Evolutionary conservation across 768 basidiomycete species (phyloP).

Genomic region (Lepiota venenata): DNA sequence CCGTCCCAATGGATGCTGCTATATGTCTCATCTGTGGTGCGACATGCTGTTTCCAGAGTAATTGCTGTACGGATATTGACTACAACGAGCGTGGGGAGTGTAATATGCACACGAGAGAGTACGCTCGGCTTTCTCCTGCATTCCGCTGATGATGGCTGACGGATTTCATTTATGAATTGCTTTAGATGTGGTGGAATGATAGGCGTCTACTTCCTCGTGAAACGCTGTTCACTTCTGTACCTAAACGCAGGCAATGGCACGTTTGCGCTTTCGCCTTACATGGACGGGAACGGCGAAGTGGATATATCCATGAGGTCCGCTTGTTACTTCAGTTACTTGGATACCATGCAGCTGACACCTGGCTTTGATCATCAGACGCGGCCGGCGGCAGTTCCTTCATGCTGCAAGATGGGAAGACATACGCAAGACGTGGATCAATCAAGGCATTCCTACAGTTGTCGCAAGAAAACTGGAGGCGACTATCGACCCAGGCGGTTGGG

Average conservation of each 20-base stretch:
- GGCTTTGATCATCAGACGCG: constrained; percentile 50
- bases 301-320: constrained; percentile 87
- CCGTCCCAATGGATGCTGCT: constrained; percentile 80
- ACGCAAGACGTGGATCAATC: constrained; percentile 85
- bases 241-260: constrained; percentile 88
- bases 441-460: constrained; percentile 86
- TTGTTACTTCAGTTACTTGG: background rate
- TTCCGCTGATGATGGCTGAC: background rate
- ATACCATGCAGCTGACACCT: background rate
- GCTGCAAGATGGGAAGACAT: constrained; percentile 87
- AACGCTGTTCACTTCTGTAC: constrained; percentile 87
- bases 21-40: constrained; percentile 90
- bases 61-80: constrained; percentile 79
- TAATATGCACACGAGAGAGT: constrained; percentile 95
- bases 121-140: constrained; percentile 31
- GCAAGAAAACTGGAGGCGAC: constrained; percentile 86
- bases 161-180: background rate
- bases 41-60: constrained; percentile 85
- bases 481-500: constrained; percentile 93
- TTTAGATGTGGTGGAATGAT: constrained; percentile 84
- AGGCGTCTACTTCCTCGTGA: constrained; percentile 89
- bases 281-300: constrained; percentile 92
- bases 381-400: constrained; percentile 86
- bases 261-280: constrained; percentile 84
- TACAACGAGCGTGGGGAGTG: constrained; percentile 81